Base-by-base conservation (phyloP, 257 asterid species). In the Anisodus tanguticus region DNA sequence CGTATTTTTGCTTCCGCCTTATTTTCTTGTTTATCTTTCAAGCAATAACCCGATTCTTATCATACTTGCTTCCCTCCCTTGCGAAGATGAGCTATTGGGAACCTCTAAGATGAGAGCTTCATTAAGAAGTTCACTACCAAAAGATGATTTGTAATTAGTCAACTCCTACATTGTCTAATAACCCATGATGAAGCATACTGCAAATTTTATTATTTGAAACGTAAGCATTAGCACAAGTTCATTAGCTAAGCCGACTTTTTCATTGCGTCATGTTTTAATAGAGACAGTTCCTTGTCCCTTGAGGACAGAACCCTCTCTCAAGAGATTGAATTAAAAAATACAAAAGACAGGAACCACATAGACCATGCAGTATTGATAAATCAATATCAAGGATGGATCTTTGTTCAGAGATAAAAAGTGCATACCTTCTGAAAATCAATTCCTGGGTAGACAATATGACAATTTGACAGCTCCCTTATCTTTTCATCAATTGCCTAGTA, bases 351-450 rank as follows among this genome's bases (percentile, higher is more conserved):
- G 80, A 10, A 11, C 41, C 12, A 72, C 60, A 19, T 74, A 6
- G 62, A 49, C 81, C 22, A 22, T 74, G 81, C 81, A 53, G 47
- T 26, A 53, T 13, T 8, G 63, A 77, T 7, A 53, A 77, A 53
- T 53, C 64, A 53, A 77, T 76, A 77, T 77, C 62, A 77, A 13
- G 8, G 64, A 77, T 26, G 64, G 82, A 53, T 13, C 64, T 49
- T 82, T 82, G 62, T 67, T 64, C 41, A 35, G 47, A 83, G 87
- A 84, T 49, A 64, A 64, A 45, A 82, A 79, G 87, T 83, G 74
- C 39, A 79, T 88, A 94, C 99, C 99, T 94, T 96, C 91, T 96
- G 97, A 90, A 96, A 94, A 94, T 94, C 98, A 77, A 96, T 92
- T 84, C 98, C 98, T 10, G 88, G 89, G 88, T 96, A 92, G 89